These are phyloP conservation scores for Linum tenue DNA, from an alignment of 345 rosid species.

Conservation along the genomic window DNA sequence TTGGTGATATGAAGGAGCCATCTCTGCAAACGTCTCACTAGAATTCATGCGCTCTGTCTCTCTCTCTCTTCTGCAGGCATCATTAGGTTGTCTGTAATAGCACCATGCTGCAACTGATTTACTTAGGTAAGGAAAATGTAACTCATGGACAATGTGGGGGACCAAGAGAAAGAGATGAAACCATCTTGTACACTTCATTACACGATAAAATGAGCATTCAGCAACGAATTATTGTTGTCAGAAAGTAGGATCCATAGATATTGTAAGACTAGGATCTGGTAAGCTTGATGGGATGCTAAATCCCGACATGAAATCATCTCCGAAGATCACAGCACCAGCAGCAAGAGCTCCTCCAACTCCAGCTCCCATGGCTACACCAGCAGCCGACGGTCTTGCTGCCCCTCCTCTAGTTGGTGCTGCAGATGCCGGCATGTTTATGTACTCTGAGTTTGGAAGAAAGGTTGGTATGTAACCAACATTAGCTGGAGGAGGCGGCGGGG, in stretches of 20 bases:
- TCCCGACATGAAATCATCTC: background rate
- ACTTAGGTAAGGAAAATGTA: too few species aligned
- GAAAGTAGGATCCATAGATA: background rate
- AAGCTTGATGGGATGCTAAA: background rate
- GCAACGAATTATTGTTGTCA: background rate
- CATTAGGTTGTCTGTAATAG: too few species aligned
- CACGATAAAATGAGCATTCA: background rate
- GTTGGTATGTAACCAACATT: background rate
- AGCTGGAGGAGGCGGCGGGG: background rate
- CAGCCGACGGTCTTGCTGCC: background rate
- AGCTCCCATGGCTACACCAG: background rate
- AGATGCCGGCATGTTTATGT: background rate
- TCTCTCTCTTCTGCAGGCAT: too few species aligned
- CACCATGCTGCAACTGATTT: too few species aligned
- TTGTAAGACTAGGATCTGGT: background rate
- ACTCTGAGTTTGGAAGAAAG: background rate
- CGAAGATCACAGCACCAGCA: background rate
- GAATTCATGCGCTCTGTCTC: too few species aligned
- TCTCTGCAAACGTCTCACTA: conserved; percentile 10
- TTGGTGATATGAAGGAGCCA: conserved; percentile 30
- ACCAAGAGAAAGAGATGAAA: too few species aligned
- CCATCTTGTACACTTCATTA: too few species aligned
- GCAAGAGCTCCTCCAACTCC: background rate
- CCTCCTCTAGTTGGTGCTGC: background rate
- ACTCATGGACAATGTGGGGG: too few species aligned